Evolutionary conservation across 2,329 filamentous ascomycete genomes (phyloP).

Genomic region (Ophiostoma pallidulum): DNA sequence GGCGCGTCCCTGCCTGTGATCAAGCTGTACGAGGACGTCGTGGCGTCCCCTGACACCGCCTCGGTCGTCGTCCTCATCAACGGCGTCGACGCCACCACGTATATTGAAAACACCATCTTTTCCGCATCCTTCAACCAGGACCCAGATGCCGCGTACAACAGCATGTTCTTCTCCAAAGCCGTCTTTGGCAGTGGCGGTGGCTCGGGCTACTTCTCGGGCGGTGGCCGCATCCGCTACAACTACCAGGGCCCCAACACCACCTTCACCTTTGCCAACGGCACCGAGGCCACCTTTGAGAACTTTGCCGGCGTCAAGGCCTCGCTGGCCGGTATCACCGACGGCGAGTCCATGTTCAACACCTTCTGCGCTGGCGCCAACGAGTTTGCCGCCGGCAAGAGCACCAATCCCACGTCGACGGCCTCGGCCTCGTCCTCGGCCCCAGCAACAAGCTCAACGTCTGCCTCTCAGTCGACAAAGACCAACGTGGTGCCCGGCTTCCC

Average conservation of each 20-base stretch:
- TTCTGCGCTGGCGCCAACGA: conserved; percentile 23
- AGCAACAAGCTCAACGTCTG: too few relatives aligned
- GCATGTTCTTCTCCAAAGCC: conserved; percentile 26
- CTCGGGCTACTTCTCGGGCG: conserved; percentile 23
- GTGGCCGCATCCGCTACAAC: conserved; percentile 24
- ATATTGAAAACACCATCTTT: conserved; percentile 33
- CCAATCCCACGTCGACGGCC: background rate
- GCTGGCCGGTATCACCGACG: conserved; percentile 24
- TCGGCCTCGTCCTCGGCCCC: background rate
- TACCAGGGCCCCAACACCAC: conserved; percentile 27
- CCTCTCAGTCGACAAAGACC: conserved; percentile 1
- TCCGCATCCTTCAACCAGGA: conserved; percentile 26
- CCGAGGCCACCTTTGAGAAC: conserved; percentile 23
- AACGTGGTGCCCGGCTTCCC: conserved; percentile 19
- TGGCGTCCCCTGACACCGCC: conserved; percentile 15
- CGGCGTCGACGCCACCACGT: conserved; percentile 24
- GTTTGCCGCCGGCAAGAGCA: background rate
- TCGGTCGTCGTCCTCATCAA: conserved; percentile 22
- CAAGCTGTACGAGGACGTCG: conserved; percentile 34
- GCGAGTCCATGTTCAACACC: conserved; percentile 25
- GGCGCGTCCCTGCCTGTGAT: conserved; percentile 29
- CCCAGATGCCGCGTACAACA: conserved; percentile 28
- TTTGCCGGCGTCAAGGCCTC: conserved; percentile 23
- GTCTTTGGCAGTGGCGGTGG: conserved; percentile 13
- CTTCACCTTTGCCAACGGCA: conserved; percentile 30